Conservation (phyloP, 495 filamentous ascomycete genomes). For the Astrocystis sublimbata region DNA sequence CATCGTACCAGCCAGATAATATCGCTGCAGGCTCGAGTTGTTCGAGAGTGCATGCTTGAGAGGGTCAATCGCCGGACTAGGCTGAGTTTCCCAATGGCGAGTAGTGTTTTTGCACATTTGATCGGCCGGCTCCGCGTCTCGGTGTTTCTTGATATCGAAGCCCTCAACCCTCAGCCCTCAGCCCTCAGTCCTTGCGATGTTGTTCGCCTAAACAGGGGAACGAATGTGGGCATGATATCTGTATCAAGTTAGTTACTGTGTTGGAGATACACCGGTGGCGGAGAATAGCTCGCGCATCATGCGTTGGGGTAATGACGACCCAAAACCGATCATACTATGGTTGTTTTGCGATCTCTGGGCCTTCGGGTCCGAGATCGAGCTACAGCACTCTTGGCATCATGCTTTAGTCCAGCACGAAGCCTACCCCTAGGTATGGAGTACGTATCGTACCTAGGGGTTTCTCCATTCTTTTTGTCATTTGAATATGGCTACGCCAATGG, state of each 20-base stretch:
- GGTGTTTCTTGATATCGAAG: background rate
- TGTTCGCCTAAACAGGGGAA: background rate
- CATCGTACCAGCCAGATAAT: background rate
- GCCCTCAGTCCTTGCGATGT: too few species aligned
- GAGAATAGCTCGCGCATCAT: slow-evolving; percentile 5
- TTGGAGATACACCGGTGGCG: slow-evolving; percentile 11
- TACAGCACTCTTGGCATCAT: slow-evolving; percentile 14
- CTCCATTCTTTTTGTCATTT: background rate
- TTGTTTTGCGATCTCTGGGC: background rate
- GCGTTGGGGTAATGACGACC: slow-evolving; percentile 11
- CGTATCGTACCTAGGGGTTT: background rate
- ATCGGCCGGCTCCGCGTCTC: background rate
- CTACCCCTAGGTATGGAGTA: too few species aligned
- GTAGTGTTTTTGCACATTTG: background rate
- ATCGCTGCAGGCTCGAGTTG: background rate
- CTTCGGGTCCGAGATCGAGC: slow-evolving; percentile 16
- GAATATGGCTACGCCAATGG: background rate
- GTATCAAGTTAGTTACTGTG: background rate
- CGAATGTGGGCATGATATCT: too few species aligned
- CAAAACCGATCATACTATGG: slow-evolving; percentile 11
- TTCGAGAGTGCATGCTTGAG: background rate
- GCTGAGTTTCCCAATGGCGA: background rate
- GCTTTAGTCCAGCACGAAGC: slow-evolving; percentile 7
- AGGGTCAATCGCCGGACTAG: background rate
- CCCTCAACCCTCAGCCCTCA: too few species aligned